A percentile compares a stretch with the other conserved stretches of the same genome.
Conservation (phyloP, 225 moss, liverwort and hornwort species). For the Thuidium tamariscinum region DNA sequence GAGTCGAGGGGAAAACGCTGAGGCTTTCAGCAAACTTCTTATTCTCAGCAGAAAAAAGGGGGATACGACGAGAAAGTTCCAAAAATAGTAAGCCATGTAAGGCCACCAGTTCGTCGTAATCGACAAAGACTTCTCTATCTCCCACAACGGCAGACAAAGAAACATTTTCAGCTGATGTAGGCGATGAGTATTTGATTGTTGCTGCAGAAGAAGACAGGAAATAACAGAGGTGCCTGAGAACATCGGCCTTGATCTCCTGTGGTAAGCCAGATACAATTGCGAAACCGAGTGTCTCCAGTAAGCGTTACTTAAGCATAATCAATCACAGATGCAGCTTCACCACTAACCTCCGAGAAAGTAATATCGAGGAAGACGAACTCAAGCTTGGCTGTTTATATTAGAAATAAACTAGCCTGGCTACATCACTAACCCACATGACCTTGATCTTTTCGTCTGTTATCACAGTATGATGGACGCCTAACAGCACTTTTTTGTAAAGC, state of each 20-base stretch:
- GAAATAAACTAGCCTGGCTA: background rate
- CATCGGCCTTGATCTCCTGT: conserved; percentile 46
- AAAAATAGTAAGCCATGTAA: conserved; percentile 42
- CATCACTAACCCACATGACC: background rate
- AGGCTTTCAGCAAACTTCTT: background rate
- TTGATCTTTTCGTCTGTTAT: background rate
- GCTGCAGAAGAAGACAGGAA: conserved; percentile 56
- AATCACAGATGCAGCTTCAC: background rate
- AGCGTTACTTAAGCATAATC: background rate
- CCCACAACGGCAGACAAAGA: conserved; percentile 35
- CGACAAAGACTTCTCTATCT: conserved; percentile 26
- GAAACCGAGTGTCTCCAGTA: background rate
- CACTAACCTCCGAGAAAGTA: background rate
- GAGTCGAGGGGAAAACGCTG: conserved; percentile 15
- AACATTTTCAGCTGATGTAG: conserved; percentile 26
- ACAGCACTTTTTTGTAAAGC: background rate
- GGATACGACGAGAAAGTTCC: conserved; percentile 37
- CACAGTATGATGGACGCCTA: background rate
- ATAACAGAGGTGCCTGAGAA: conserved; percentile 51
- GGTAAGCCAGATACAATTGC: background rate
- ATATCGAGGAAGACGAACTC: background rate
- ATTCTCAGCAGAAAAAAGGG: conserved; percentile 14
- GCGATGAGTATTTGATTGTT: conserved; percentile 37
- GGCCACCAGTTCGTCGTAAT: conserved; percentile 40
- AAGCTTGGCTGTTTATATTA: background rate